Base-by-base conservation (phyloP, 2,329 filamentous ascomycete species). In the Penicillium brevicompactum region DNA sequence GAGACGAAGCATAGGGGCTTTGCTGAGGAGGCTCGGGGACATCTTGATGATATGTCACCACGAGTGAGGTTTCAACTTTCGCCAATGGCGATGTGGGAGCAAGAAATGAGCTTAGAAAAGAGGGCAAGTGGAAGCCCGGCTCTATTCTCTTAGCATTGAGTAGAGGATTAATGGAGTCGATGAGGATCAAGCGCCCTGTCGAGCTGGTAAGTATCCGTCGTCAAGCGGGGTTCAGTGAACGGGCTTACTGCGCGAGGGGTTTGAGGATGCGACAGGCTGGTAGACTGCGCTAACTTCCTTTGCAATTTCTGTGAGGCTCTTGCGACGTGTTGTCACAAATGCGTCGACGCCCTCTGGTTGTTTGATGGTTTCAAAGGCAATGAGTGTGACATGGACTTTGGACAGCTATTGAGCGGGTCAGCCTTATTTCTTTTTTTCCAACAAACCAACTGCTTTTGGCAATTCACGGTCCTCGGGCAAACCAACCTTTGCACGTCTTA, bases 11-110 rank as follows among this genome's bases (percentile, higher is more conserved):
- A 73, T 74, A 82, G 34, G 69, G 54, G 46, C 67, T 63, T 31
- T 67, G 61, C 11, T 70, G 61, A n/a, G 71, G 61, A 4, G 70
- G 73, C 51, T 85, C 73, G 1, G 91, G 88, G 4, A 93, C 82
- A 74, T 97, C 93, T 49, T 83, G 79, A 77, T 97, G 94, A 73
- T 95, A 96, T 56, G 89, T 84, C 42, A 87, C 87, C 6, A 97
- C 78, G 41, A 97, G 81, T 5, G 90, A 92, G 34, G 87, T 84
- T 27, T 75, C 74, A 10, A 67, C 59, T 46, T 72, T 73, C 5
- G 65, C 56, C 37, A 67, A 48, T 7, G 67, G 58, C 27, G 59
- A 65, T 16, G 64, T 46, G 7, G 90, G 88, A 2, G 82, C 80
- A 63, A 91, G 83, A 55, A 87, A 80, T 53, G 84, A 85, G 22